Percentiles rank a stretch among this genome's conserved stretches.
Conservation (phyloP, 176 grass and related monocot genomes). For the Cenchrus purpureus region DNA sequence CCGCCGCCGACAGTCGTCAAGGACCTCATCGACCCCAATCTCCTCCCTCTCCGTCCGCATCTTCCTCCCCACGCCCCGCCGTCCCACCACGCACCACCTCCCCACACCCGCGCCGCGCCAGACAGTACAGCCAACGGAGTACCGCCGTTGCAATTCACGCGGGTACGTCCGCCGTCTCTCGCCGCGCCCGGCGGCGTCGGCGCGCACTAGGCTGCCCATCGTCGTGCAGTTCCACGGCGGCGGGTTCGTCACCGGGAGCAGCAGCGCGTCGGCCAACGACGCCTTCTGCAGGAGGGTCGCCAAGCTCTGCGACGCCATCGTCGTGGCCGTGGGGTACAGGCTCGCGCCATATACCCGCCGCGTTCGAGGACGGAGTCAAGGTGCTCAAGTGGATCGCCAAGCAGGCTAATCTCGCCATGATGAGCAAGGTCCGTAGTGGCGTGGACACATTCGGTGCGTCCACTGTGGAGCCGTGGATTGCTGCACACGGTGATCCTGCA, state of each 20-base stretch:
- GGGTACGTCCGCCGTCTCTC: slow-evolving; percentile 60
- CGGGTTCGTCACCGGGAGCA: slow-evolving; percentile 78
- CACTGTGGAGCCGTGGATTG: slow-evolving; percentile 86
- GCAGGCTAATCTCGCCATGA: slow-evolving; percentile 77
- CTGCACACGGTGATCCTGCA: slow-evolving; percentile 80
- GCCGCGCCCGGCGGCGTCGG: slow-evolving; percentile 18
- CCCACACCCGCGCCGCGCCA: slow-evolving; percentile 42
- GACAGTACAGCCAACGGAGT: too few species aligned
- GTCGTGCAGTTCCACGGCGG: slow-evolving; percentile 94
- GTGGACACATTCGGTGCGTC: slow-evolving; percentile 78
- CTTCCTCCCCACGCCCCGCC: slow-evolving; percentile 69
- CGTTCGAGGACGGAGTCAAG: slow-evolving; percentile 86
- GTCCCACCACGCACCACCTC: slow-evolving; percentile 15
- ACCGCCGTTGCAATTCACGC: too few species aligned
- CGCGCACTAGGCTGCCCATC: slow-evolving; percentile 67
- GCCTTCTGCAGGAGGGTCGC: slow-evolving; percentile 85
- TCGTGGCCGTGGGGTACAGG: slow-evolving; percentile 78
- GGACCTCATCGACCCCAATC: slow-evolving; percentile 81
- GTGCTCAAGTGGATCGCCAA: slow-evolving; percentile 87
- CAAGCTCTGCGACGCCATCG: slow-evolving; percentile 81
- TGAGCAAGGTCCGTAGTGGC: slow-evolving; percentile 49
- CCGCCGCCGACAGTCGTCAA: slow-evolving; percentile 67
- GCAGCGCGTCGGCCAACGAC: slow-evolving; percentile 67
- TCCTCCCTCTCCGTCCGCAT: slow-evolving; percentile 68
- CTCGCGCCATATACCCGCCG: slow-evolving; percentile 83